A percentile compares a stretch with the other conserved stretches of the same genome.
Evolutionary conservation across 164 flowering plant species (phyloP).

Genomic region (Taxillus chinensis): DNA sequence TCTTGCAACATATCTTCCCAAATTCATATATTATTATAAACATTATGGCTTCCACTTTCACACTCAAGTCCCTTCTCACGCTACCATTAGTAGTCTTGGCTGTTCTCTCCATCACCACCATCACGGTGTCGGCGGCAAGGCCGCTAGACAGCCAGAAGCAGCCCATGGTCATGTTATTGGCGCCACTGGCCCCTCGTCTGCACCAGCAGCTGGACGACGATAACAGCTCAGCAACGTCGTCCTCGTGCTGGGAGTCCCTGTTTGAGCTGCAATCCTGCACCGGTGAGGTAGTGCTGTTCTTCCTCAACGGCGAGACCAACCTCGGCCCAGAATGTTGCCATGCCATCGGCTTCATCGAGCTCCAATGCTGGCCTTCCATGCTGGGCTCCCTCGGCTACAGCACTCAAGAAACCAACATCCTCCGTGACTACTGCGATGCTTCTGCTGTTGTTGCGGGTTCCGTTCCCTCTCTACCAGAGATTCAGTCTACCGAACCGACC

Average conservation of each 20-base stretch:
- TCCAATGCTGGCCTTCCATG: conserved; percentile 25
- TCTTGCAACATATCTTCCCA: too few relatives aligned
- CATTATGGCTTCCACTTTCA: too few relatives aligned
- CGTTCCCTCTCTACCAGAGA: neutral
- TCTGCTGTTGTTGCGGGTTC: neutral
- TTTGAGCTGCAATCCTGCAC: conserved; percentile 21
- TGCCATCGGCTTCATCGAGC: conserved; percentile 12
- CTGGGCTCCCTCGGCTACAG: conserved; percentile 19
- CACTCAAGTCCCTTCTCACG: too few relatives aligned
- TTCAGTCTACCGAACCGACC: too few relatives aligned
- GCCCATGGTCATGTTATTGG: too few relatives aligned
- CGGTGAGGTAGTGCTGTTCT: conserved; percentile 19
- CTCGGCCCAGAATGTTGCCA: conserved; percentile 20
- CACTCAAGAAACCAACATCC: conserved; percentile 16
- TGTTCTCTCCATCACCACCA: too few relatives aligned
- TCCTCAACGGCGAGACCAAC: conserved; percentile 24
- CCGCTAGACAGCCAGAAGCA: too few relatives aligned
- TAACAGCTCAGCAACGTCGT: neutral
- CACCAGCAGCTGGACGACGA: too few relatives aligned
- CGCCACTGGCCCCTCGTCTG: too few relatives aligned
- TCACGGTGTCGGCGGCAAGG: too few relatives aligned
- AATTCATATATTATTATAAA: too few relatives aligned
- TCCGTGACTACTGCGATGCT: conserved; percentile 20
- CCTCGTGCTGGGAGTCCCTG: conserved; percentile 28
- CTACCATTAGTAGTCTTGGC: too few relatives aligned